Evolutionary conservation across 306 rosid genomes (phyloP), one percentile per base, ranked within the genome.

Genomic region (Biancaea sappan): DNA sequence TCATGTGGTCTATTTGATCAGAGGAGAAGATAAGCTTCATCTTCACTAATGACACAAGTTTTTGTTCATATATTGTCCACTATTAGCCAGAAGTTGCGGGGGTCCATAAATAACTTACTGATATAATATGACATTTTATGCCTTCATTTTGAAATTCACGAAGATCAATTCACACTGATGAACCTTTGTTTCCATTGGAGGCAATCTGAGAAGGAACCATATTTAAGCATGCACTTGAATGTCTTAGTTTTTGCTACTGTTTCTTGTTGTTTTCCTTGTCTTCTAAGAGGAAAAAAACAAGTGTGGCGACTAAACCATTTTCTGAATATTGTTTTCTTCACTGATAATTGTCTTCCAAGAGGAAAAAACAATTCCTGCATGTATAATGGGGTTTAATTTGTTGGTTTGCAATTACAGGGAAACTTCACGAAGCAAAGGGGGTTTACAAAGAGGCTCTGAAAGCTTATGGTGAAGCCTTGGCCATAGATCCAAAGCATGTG

Each of bases 381-480:
- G n/a, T n/a, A 54, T 44, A 26, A 56, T 41, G 52, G 34, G 53
- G 32, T 66, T 19, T 52, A n/a, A 63, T 61, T 50, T 65, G 18
- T 66, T 48, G 40, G 14, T 29, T 66, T 14, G 10, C 43, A 56
- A 75, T 78, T 58, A 51, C 83, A 95, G 98, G 98, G 58, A 66
- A 72, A 5, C 83, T 95, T 61, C 51, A 79, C n/a, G 87, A 92
- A 81, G 91, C 80, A 44, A 86, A 86, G 79, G 93, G 94, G 25
- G 81, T 77, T 57, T 54, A 91, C 73, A 80, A 79, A 77, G 98
- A 90, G 78, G 96, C 98, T 79, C 69, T 90, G 47, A 81, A 68
- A 75, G 89, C 89, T 40, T 90, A 79, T 72, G 47, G 46, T 18
- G 84, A 77, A 59, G 96, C 97, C 73, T 80, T 95, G 84, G 69